Evolutionary conservation across 352 stramenopile species (phyloP).

Genomic region (Saprolegnia parasitica): DNA sequence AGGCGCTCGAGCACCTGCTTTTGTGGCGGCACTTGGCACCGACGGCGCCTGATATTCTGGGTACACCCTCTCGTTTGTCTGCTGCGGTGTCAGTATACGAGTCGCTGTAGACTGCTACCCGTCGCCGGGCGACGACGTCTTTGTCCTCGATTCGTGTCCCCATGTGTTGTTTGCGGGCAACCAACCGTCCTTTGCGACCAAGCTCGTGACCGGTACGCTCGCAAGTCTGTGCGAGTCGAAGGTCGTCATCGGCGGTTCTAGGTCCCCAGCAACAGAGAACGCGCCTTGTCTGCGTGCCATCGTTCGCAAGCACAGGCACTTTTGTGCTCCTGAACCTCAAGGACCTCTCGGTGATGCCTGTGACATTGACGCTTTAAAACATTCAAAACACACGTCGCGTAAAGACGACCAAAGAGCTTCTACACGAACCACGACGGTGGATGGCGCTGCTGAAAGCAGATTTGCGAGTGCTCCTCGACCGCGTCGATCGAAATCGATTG

Average conservation of each 20-base stretch:
- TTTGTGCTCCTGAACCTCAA: constrained; percentile 91
- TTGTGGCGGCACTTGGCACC: constrained; percentile 89
- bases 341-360: constrained; percentile 63
- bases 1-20: constrained; percentile 69
- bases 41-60: constrained; percentile 88
- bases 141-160: constrained; percentile 83
- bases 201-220: constrained; percentile 49
- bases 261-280: constrained; percentile 44
- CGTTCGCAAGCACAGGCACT: constrained; percentile 82
- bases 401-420: too few species aligned
- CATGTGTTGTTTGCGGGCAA: constrained; percentile 93
- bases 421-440: too few species aligned
- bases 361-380: constrained; percentile 38
- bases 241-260: constrained; percentile 24
- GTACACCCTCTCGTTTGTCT: neutral
- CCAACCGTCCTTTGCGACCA: constrained; percentile 76
- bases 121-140: constrained; percentile 86
- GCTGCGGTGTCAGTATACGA: neutral
- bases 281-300: constrained; percentile 87
- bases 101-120: constrained; percentile 80
- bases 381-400: neutral
- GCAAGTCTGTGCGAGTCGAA: neutral
- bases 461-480: constrained; percentile 19
- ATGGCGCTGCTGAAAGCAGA: constrained; percentile 2
- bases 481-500: constrained; percentile 6